Evolutionary conservation across 2,329 filamentous ascomycete genomes (phyloP), one percentile per base, ranked within the genome.

Genomic region (Metarhizium robertsii): DNA sequence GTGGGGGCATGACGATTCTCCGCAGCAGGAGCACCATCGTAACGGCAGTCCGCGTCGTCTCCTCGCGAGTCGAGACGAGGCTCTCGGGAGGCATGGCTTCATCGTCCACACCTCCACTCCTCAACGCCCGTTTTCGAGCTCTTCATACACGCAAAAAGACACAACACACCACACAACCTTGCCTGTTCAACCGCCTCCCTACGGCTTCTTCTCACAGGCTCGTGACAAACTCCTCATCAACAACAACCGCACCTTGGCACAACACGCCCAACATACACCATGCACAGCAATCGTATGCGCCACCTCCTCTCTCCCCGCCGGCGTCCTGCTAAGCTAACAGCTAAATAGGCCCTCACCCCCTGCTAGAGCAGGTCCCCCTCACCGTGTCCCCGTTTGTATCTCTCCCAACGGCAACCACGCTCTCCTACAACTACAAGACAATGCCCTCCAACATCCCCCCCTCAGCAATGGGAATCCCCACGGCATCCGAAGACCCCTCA

Each of bases 321-420:
- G 16, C 42, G 25, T 30, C 2, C 20, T 13, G 13, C 11, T 11
- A 8, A 56, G 65, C 51, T 60, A 30, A 50, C 46, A 32, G 25
- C 43, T 53, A 8, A 42, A n/a, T 59, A 90, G 87, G 81, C 61
- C 85, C 90, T 16, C 91, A 96, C 73, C 89, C 87, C 16, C 83
- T 96, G 61, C 84, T 99, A 50, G 88, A 92, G 61, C 94, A 99
- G 74, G 85, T 97, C 45, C 91, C 94, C 34, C 77, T 99, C 55
- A 95, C 91, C 52, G 91, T 97, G 48, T 96, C 92, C 3, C 94
- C 94, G 30, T 96, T 96, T 75, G 84, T 97, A 64, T 88, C 87
- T 58, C 86, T 99, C 36, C 94, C 94, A 11, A 87, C 89, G 34
- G 87, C 92, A 30, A 88, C 92, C 20, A 96, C 92, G 0, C 83